A percentile compares a stretch with the other conserved stretches of the same genome.
Evolutionary conservation across 2,329 filamentous ascomycete genomes (phyloP).

Genomic region (Knufia fluminis): DNA sequence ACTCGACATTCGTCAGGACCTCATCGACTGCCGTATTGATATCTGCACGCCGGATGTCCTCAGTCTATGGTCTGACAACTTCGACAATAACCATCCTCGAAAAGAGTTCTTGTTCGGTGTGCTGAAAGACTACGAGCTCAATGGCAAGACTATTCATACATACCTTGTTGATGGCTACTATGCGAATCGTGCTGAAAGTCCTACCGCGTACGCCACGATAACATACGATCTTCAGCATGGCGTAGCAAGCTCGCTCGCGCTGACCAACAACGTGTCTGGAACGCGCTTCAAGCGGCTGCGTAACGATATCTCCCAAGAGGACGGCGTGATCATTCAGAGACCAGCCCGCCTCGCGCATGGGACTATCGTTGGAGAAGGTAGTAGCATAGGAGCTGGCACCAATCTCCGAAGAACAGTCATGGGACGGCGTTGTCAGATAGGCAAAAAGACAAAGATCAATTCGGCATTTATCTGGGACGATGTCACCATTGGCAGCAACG

Average conservation of each 20-base stretch:
- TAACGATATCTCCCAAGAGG: slow-evolving; percentile 67
- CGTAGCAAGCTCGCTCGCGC: slow-evolving; percentile 16
- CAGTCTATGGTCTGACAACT: slow-evolving; percentile 92
- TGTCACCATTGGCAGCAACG: slow-evolving; percentile 64
- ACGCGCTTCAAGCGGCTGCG: slow-evolving; percentile 66
- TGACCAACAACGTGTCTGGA: slow-evolving; percentile 60
- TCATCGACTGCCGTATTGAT: slow-evolving; percentile 91
- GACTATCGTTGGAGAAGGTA: slow-evolving; percentile 68
- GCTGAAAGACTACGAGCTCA: slow-evolving; percentile 91
- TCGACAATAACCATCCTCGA: slow-evolving; percentile 86
- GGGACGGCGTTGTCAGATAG: slow-evolving; percentile 76
- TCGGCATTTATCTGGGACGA: slow-evolving; percentile 85
- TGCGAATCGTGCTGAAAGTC: slow-evolving; percentile 72
- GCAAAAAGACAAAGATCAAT: slow-evolving; percentile 68
- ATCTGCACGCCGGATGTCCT: slow-evolving; percentile 96
- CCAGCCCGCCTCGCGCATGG: slow-evolving; percentile 60
- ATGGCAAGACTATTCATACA: slow-evolving; percentile 92
- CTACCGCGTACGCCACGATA: slow-evolving; percentile 83
- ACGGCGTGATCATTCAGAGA: slow-evolving; percentile 62
- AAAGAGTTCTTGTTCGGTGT: slow-evolving; percentile 86
- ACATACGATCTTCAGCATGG: slow-evolving; percentile 52
- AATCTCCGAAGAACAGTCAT: slow-evolving; percentile 67
- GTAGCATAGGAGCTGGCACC: slow-evolving; percentile 63
- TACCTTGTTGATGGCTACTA: slow-evolving; percentile 78
- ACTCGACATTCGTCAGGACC: slow-evolving; percentile 73